phyloP scores from a whole-genome alignment of 2,329 filamentous ascomycete genomes.

The Epichloe gansuensis region DNA sequence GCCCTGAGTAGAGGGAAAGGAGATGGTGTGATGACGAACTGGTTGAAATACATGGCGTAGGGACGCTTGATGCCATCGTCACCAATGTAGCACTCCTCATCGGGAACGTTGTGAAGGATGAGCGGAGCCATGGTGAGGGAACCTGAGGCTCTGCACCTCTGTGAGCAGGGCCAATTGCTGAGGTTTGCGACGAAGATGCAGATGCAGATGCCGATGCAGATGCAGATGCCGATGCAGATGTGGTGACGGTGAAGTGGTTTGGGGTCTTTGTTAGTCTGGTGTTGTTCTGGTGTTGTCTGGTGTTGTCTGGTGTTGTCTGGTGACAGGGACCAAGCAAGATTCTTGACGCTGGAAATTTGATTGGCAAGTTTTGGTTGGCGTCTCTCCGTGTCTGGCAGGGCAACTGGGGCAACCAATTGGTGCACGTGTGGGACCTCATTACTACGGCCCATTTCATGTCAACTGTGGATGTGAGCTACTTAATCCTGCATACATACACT shows the following conservation, averaged over 20 bases:
- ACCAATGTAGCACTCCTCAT: constrained; percentile 53
- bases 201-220: not conserved
- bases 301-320: too few relatives aligned
- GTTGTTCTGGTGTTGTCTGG: too few relatives aligned
- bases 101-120: constrained; percentile 55
- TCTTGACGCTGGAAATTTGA: not conserved
- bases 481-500: too few relatives aligned
- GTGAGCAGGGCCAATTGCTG: not conserved
- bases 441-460: constrained; percentile 37
- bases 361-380: not conserved
- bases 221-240: not conserved
- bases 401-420: not conserved
- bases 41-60: constrained; percentile 53
- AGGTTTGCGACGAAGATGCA: not conserved
- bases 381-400: not conserved
- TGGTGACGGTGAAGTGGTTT: not conserved
- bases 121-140: constrained; percentile 43
- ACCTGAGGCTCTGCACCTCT: not conserved
- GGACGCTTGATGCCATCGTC: constrained; percentile 52
- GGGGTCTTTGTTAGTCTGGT: too few relatives aligned
- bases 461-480: too few relatives aligned
- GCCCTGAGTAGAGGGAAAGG: constrained; percentile 7
- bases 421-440: not conserved
- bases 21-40: constrained; percentile 29
- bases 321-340: too few relatives aligned